phyloP scores from a whole-genome alignment of 108 stramenopile species.

The Stephanodiscus minutulus region DNA sequence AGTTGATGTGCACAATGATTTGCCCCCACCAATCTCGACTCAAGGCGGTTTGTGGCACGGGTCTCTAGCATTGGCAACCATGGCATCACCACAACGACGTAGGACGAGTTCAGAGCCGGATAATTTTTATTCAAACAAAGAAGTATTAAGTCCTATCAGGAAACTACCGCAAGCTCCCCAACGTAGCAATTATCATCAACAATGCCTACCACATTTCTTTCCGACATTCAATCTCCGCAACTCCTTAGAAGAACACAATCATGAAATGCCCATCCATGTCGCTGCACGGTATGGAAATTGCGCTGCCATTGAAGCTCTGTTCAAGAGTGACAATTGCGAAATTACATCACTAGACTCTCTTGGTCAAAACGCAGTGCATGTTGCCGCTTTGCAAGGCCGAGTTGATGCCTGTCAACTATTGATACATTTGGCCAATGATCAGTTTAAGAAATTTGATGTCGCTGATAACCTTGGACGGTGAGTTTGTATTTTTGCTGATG shows the following conservation, averaged over 20 bases:
- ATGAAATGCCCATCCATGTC: constrained; percentile 44
- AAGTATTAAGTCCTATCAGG: neutral
- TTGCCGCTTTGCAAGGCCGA: constrained; percentile 16
- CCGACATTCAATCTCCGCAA: constrained; percentile 41
- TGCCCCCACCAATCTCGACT: constrained; percentile 11
- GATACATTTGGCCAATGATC: constrained; percentile 13
- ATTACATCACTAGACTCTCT: constrained; percentile 33
- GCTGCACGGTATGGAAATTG: constrained; percentile 34
- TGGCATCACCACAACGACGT: neutral
- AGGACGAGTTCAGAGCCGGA: neutral
- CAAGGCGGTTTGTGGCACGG: neutral
- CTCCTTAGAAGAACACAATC: constrained; percentile 22
- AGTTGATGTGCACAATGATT: constrained; percentile 4
- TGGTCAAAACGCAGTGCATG: constrained; percentile 39
- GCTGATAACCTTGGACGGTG: constrained; percentile 26
- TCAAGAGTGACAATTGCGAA: constrained; percentile 26
- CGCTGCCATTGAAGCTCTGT: constrained; percentile 25
- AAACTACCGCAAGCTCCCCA: neutral
- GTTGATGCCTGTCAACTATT: constrained; percentile 30
- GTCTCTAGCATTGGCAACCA: neutral
- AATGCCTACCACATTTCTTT: constrained; percentile 7
- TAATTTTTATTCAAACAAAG: neutral
- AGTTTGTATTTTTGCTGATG: no score
- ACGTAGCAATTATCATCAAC: neutral
- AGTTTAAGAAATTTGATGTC: constrained; percentile 37